A percentile compares a stretch with the other conserved stretches of the same genome.
Evolutionary conservation across 1,284 basidiomycete genomes (phyloP).

Genomic region (Afroboletus lepidellus): DNA sequence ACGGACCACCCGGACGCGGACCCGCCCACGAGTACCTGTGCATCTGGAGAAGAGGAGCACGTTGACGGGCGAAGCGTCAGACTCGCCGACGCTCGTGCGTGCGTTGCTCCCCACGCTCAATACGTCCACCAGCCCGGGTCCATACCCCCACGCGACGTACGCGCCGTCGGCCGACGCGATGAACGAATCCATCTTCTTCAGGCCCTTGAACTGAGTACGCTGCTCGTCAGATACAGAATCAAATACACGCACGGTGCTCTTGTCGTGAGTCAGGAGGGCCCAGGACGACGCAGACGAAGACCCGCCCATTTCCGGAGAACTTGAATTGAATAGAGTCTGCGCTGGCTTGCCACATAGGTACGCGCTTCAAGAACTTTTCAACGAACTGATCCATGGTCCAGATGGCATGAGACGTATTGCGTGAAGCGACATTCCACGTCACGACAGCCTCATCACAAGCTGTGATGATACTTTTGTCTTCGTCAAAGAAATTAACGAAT

Average conservation of each 20-base stretch:
- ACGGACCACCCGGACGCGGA: constrained; percentile 13
- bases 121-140: constrained; percentile 10
- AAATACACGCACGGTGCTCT: constrained; percentile 14
- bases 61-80: neutral
- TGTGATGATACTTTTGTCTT: constrained; percentile 10
- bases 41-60: constrained; percentile 14
- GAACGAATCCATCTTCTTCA: constrained; percentile 12
- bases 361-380: neutral
- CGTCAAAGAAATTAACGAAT: too few relatives aligned
- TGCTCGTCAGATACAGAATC: constrained; percentile 12
- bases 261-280: constrained; percentile 8
- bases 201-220: constrained; percentile 7
- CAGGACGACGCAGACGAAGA: constrained; percentile 5
- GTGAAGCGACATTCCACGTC: constrained; percentile 14
- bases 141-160: constrained; percentile 15
- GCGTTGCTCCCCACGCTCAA: constrained; percentile 2
- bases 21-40: constrained; percentile 15
- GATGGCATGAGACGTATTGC: neutral
- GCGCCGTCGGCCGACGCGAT: constrained; percentile 12
- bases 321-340: neutral
- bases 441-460: constrained; percentile 14
- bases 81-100: neutral
- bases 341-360: constrained; percentile 11
- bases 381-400: constrained; percentile 5
- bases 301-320: constrained; percentile 19